Percentiles rank a stretch among this genome's conserved stretches.
phyloP scores from a whole-genome alignment of 2,329 filamentous ascomycete genomes.

The Ophiocordyceps unilateralis region DNA sequence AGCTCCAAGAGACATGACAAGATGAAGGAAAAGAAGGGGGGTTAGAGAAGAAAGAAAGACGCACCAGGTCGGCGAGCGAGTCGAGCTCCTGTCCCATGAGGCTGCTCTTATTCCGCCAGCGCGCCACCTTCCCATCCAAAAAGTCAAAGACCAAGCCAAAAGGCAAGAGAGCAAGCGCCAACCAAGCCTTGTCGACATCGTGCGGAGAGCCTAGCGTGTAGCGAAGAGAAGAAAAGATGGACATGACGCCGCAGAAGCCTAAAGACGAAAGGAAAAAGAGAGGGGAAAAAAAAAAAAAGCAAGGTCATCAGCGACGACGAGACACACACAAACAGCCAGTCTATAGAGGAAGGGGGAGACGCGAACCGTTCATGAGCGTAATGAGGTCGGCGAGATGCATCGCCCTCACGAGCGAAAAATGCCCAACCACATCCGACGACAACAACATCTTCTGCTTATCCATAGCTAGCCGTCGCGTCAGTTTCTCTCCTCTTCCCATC shows the following conservation, averaged over 20 bases:
- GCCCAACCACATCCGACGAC: constrained; percentile 44
- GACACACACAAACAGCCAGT: no score
- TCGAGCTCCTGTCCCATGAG: constrained; percentile 97
- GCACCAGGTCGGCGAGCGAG: constrained; percentile 83
- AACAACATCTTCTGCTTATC: constrained; percentile 67
- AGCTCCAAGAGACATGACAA: not conserved
- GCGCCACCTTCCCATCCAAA: constrained; percentile 89
- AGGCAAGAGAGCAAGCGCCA: constrained; percentile 73
- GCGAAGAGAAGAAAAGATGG: constrained; percentile 83
- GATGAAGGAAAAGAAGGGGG: not conserved
- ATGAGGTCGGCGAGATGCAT: constrained; percentile 73
- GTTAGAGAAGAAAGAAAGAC: constrained; percentile 11
- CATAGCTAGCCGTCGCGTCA: constrained; percentile 24
- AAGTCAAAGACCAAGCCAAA: constrained; percentile 96
- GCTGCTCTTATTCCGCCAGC: constrained; percentile 92
- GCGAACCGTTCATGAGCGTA: constrained; percentile 59
- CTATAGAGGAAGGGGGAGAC: not conserved
- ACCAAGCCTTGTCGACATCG: constrained; percentile 55
- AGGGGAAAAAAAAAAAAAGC: not conserved
- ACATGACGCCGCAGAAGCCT: constrained; percentile 83
- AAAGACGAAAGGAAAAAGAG: not conserved
- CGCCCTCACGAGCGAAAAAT: constrained; percentile 52
- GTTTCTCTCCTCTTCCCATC: no score
- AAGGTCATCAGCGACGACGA: not conserved
- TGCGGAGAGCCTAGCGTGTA: constrained; percentile 66